A percentile compares a stretch with the other conserved stretches of the same genome.
phyloP scores from a whole-genome alignment of 805 yeast genomes.

The Jamesozyma gamospora region DNA sequence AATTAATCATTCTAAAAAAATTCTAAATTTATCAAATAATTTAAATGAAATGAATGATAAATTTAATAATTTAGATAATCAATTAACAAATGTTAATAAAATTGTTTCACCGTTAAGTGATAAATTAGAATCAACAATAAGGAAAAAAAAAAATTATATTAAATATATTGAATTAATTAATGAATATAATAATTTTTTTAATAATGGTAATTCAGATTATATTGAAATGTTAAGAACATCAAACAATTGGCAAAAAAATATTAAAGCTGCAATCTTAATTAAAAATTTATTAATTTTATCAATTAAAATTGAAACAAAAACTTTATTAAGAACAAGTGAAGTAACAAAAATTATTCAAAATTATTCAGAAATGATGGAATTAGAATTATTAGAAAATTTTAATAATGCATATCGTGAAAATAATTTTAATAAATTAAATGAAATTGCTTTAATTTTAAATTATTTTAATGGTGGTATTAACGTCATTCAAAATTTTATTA shows the following conservation, averaged over 20 bases:
- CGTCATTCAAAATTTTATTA: constrained; percentile 73
- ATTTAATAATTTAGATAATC: constrained; percentile 22
- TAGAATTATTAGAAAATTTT: constrained; percentile 55
- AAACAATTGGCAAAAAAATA: constrained; percentile 42
- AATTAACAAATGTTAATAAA: constrained; percentile 39
- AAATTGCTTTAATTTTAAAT: constrained; percentile 60
- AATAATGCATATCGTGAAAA: constrained; percentile 63
- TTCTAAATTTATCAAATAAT: constrained; percentile 33
- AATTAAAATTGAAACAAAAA: constrained; percentile 48
- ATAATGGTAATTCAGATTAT: constrained; percentile 38
- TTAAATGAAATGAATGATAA: constrained; percentile 15
- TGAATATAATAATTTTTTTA: constrained; percentile 66
- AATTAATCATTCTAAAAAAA: constrained; percentile 56
- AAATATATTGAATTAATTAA: constrained; percentile 64
- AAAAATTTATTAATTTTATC: constrained; percentile 58
- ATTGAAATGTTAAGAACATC: constrained; percentile 47
- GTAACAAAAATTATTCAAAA: constrained; percentile 44
- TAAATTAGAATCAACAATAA: constrained; percentile 54
- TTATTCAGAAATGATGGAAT: constrained; percentile 71
- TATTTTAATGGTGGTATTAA: constrained; percentile 79
- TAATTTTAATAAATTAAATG: constrained; percentile 62
- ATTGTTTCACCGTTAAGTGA: constrained; percentile 63
- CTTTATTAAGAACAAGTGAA: constrained; percentile 34
- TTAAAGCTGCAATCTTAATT: constrained; percentile 54
- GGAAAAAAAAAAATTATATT: constrained; percentile 61